These are phyloP conservation scores for Coccomyxa subellipsoidea DNA, from an alignment of 163 green algal species.

Conservation along the genomic window DNA sequence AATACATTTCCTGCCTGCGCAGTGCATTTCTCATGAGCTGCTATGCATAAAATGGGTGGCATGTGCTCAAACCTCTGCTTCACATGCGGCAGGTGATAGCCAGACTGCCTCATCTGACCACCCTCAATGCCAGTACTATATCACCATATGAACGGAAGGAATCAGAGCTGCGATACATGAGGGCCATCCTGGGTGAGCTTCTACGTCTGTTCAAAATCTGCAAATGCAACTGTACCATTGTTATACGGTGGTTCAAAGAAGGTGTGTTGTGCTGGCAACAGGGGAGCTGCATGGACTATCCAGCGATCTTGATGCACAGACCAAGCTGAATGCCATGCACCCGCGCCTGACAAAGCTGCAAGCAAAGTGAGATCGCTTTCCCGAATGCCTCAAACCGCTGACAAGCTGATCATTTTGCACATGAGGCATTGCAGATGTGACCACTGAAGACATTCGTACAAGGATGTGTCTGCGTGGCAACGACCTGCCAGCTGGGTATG, in stretches of 20 bases:
- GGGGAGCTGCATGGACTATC: not conserved
- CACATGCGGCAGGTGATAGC: conserved; percentile 55
- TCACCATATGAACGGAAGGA: conserved; percentile 69
- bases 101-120: conserved; percentile 50
- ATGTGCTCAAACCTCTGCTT: not conserved
- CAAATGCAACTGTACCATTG: too few relatives aligned
- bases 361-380: not conserved
- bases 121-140: conserved; percentile 77
- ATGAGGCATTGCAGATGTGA: too few relatives aligned
- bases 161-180: conserved; percentile 82
- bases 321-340: not conserved
- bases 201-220: not conserved
- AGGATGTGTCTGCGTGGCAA: too few relatives aligned
- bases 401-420: too few relatives aligned
- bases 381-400: too few relatives aligned
- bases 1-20: too few relatives aligned
- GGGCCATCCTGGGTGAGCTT: not conserved
- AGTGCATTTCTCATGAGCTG: too few relatives aligned
- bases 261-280: not conserved
- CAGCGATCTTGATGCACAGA: not conserved
- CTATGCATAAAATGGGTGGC: too few relatives aligned
- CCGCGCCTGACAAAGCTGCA: not conserved
- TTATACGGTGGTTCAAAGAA: too few relatives aligned
- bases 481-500: too few relatives aligned
- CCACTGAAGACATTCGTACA: too few relatives aligned